phyloP scores from a whole-genome alignment of 1,139 yeast genomes.

The Hanseniaspora gamundiae region DNA sequence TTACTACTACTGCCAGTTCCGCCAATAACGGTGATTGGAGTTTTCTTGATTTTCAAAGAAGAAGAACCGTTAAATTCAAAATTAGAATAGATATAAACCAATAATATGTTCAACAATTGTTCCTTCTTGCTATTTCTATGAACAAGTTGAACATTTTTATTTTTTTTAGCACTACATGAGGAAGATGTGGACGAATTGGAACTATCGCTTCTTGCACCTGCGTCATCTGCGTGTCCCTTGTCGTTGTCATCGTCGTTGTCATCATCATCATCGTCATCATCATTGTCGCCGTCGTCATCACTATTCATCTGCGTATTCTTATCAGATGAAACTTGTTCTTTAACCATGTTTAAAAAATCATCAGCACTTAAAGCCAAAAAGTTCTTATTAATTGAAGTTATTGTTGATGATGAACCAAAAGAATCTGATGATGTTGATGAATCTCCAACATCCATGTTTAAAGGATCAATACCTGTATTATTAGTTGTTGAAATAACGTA shows the following conservation, averaged over 20 bases:
- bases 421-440: too few relatives aligned
- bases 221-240: background rate
- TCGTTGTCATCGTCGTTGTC: background rate
- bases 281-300: background rate
- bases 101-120: background rate
- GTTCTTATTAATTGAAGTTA: background rate
- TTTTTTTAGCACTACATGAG: too few relatives aligned
- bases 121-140: background rate
- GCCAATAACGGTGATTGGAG: background rate
- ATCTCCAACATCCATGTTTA: background rate
- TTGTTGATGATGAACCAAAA: background rate
- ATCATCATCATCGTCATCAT: background rate
- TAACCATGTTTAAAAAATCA: background rate
- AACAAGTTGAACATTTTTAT: background rate
- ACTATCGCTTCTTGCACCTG: too few relatives aligned
- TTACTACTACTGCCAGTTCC: too few relatives aligned
- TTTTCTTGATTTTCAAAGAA: background rate
- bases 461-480: too few relatives aligned
- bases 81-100: background rate
- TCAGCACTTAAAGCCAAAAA: background rate
- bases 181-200: too few relatives aligned
- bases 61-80: constrained; percentile 1
- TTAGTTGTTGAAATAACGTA: background rate
- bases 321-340: background rate
- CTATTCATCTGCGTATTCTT: background rate